Evolutionary conservation across 768 basidiomycete species (phyloP), one percentile per base, ranked within the genome.

Genomic region (Calocybe indica): DNA sequence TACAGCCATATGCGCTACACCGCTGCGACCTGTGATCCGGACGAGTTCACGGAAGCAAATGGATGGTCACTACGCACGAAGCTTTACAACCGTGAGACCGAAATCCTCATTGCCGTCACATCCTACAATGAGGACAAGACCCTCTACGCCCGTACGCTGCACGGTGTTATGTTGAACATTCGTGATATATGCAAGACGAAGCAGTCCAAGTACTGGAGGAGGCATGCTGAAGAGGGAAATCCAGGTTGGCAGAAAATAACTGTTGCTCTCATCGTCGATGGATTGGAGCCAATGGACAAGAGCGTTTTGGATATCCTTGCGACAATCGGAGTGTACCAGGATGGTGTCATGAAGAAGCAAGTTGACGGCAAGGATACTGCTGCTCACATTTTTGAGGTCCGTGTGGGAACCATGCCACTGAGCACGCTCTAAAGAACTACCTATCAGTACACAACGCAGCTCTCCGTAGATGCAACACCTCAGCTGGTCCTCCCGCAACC

Each of bases 161-260:
- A 97, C 60, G 90, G 90, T 53, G 86, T 97, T 58, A 97, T 97
- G 94, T 66, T 95, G 52, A 98, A 99, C 66, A 95, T 98, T 52
- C 88, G 94, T 54, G 88, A 98, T 58, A 97, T 97, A 55, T 94
- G 92, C 79, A 92, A 88, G 69, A 93, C 91, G 37, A 94, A 94
- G 64, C 87, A 88, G 59, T 91, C 87, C 52, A 92, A 92, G 64
- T 95, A 87, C 68, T 92, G 92, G 90, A 77, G 85, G 38, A 76
- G 81, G 50, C 78, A 76, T 44, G 84, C 90, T 7, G 88, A 91
- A 63, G 88, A 91, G 60, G 89, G 90, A 38, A 75, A 78, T 46
- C 88, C 90, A 35, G 83, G 75, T 7, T 97, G 94, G 94, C 89
- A 96, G 62, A 85, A 79, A 61, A 93, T 98, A 57, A 82, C 82